phyloP scores from a whole-genome alignment of 148 eudicot species.

The Bassia scoparia region DNA sequence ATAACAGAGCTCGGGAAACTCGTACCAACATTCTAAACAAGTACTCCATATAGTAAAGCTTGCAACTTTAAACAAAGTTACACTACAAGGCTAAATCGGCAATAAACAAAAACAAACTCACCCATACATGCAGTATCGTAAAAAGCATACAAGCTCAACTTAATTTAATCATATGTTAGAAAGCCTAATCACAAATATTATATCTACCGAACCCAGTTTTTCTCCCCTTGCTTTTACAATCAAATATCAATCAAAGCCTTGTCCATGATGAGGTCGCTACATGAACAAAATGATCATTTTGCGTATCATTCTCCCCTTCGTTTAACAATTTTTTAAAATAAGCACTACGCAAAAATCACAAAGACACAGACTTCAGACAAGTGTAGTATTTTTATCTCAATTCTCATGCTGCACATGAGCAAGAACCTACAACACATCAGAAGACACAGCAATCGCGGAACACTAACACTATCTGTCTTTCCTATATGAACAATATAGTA shows the following conservation, averaged over 20 bases:
- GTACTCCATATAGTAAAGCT: not conserved
- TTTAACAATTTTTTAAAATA: too few species aligned
- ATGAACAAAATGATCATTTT: too few species aligned
- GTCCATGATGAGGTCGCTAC: too few species aligned
- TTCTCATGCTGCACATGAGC: conserved; percentile 1
- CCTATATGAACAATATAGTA: not conserved
- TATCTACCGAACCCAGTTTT: not conserved
- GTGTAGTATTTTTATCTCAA: not conserved
- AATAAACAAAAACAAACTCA: not conserved
- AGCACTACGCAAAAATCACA: too few species aligned
- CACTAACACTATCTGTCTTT: conserved; percentile 10
- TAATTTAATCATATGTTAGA: too few species aligned
- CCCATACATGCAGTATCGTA: not conserved
- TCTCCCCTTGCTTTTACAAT: not conserved
- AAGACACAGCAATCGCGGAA: conserved; percentile 16
- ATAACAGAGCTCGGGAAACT: not conserved
- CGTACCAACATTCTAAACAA: not conserved
- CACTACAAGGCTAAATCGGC: not conserved
- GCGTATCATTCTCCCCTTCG: too few species aligned
- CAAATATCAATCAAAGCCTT: too few species aligned
- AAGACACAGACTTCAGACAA: conserved; percentile 5
- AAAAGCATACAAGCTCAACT: not conserved
- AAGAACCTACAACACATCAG: conserved; percentile 11
- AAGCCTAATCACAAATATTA: not conserved
- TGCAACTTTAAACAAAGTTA: not conserved